Evolutionary conservation across 768 basidiomycete genomes (phyloP).

Genomic region (Baorangia bicolor): DNA sequence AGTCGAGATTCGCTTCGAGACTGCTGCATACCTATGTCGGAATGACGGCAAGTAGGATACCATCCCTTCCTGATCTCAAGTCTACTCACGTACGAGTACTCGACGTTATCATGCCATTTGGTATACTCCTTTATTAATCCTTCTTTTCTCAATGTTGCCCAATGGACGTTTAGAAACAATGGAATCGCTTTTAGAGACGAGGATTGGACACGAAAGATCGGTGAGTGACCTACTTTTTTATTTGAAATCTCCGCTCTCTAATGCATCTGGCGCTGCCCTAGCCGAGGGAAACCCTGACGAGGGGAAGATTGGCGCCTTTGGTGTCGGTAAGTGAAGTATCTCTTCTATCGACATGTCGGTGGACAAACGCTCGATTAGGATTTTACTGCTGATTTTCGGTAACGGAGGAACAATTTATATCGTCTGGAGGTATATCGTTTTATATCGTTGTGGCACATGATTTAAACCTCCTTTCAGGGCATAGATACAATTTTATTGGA

Average conservation of each 20-base stretch:
- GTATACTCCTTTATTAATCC: not conserved
- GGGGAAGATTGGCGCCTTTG: constrained; percentile 27
- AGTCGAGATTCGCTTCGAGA: constrained; percentile 82
- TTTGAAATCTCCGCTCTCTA: not conserved
- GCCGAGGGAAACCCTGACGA: constrained; percentile 28
- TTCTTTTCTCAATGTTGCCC: constrained; percentile 50
- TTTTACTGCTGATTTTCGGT: constrained; percentile 83
- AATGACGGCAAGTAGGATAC: constrained; percentile 7
- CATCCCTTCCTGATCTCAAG: constrained; percentile 61
- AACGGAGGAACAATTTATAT: constrained; percentile 81
- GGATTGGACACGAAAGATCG: constrained; percentile 19
- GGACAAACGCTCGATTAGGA: constrained; percentile 33
- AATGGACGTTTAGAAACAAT: constrained; percentile 88
- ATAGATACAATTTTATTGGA: constrained; percentile 98
- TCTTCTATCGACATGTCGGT: not conserved
- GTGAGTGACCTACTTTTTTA: not conserved
- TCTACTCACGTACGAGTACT: constrained; percentile 48
- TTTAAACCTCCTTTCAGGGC: constrained; percentile 41
- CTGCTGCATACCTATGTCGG: constrained; percentile 45
- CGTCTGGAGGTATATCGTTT: constrained; percentile 63
- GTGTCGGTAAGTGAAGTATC: constrained; percentile 18
- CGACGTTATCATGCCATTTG: not conserved
- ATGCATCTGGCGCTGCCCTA: not conserved
- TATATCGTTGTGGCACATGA: not conserved
- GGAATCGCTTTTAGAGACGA: constrained; percentile 69